These are phyloP conservation scores for Saccharum officinarum DNA, from an alignment of 176 grass and related monocot genomes.

Conservation along the genomic window DNA sequence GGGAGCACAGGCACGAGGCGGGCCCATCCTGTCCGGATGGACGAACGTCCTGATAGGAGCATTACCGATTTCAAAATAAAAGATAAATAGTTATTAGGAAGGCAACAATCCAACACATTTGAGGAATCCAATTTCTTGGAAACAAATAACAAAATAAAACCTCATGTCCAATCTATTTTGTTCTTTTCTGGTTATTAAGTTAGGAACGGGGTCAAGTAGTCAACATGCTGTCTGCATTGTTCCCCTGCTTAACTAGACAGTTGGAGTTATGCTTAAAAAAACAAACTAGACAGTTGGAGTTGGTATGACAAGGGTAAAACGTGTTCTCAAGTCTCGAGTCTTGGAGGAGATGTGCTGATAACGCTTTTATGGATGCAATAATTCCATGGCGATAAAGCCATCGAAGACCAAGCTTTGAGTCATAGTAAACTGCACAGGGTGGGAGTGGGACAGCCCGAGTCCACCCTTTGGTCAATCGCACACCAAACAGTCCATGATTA, in stretches of 20 bases:
- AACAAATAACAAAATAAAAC: neutral
- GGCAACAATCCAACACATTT: too few species aligned
- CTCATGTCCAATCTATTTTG: neutral
- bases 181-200: neutral
- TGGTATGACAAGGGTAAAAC: neutral
- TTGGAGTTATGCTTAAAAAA: too few species aligned
- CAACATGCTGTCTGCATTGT: too few species aligned
- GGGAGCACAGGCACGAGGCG: too few species aligned
- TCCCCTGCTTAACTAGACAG: neutral
- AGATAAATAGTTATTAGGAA: too few species aligned
- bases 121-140: neutral
- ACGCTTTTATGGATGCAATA: too few species aligned
- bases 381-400: neutral
- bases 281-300: too few species aligned
- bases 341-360: neutral
- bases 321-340: neutral
- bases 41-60: too few species aligned
- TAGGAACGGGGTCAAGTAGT: neutral
- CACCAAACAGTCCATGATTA: neutral
- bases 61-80: too few species aligned
- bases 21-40: too few species aligned
- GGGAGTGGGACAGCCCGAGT: neutral
- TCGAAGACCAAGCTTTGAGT: neutral
- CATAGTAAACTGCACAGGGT: constrained; percentile 10
- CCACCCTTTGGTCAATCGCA: neutral